Conservation (phyloP, 2,329 filamentous ascomycete genomes). For the Dactylellina sp. region DNA sequence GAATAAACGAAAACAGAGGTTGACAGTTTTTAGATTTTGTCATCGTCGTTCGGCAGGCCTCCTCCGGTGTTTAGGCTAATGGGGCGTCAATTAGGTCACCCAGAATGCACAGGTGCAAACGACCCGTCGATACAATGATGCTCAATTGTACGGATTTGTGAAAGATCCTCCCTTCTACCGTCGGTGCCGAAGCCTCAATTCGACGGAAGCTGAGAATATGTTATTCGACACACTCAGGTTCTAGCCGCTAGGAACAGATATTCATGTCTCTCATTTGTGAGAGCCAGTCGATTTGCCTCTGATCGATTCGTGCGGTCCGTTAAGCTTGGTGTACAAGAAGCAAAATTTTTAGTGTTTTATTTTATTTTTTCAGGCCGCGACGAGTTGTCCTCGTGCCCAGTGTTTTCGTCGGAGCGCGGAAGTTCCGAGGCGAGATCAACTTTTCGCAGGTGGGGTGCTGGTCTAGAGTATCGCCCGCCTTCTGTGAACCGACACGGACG, state of each 20-base stretch:
- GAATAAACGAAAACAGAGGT: conserved; percentile 21
- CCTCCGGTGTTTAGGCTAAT: conserved; percentile 44
- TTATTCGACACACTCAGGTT: conserved; percentile 21
- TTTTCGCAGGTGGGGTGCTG: conserved; percentile 15
- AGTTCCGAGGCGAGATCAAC: conserved; percentile 50
- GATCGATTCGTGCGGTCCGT: conserved; percentile 28
- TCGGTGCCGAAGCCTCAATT: conserved; percentile 19
- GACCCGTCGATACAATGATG: conserved; percentile 26
- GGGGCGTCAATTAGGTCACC: conserved; percentile 35
- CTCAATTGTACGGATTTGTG: conserved; percentile 1
- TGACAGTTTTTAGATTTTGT: conserved; percentile 44
- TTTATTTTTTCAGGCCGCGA: conserved; percentile 36
- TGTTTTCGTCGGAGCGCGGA: conserved; percentile 53
- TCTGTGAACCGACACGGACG: background rate
- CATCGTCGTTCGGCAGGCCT: conserved; percentile 26
- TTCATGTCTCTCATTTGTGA: conserved; percentile 14
- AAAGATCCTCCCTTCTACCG: conserved; percentile 33
- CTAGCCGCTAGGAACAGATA: conserved; percentile 31
- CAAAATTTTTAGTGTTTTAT: too few species aligned
- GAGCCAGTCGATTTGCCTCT: conserved; percentile 41
- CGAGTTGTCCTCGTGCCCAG: conserved; percentile 54
- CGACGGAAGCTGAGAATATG: background rate
- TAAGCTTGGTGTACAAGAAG: conserved; percentile 13
- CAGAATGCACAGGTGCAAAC: conserved; percentile 38
- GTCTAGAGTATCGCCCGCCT: conserved; percentile 2